Evolutionary conservation across 23 red algal species (phyloP), one percentile per base, ranked within the genome.

Genomic region (Gracilaria gracilis): DNA sequence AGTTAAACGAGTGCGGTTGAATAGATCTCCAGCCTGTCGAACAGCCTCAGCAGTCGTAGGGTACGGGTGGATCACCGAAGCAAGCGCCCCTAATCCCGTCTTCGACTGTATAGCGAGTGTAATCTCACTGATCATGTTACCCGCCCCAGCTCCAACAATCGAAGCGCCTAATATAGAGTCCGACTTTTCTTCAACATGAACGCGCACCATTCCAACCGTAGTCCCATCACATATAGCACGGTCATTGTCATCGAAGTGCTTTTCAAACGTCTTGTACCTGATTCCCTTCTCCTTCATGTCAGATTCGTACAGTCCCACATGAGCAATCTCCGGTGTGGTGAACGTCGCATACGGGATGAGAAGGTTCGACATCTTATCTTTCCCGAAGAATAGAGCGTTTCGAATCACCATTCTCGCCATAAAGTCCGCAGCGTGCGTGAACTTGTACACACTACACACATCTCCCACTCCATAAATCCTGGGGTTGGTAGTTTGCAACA

Each of bases 381-480:
- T 90, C 4, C 94, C 94, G 19, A 95, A 85, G 57, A 95, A 95
- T 11, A 95, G 46, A 3, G 94, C 87, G 36, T 95, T 95, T 27
- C 94, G 94, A 83, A 95, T 95, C 19, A 95, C 94, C 69, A 80
- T 91, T 31, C 94, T 64, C 17, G 94, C 94, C 86, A 85, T 83
- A 47, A 85, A 83, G 81, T 95, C 94, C 6, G 94, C 86, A 27
- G 83, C 80, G 57, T 95, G 94, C 0, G 94, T 95, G 80, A 95
- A 95, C 61, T 95, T 90, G 61, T 65, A 95, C 23, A 37, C 79
- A 85, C 80, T 81, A 54, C 81, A 86, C 50, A 66, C 67, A 53
- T 93, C 91, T 0, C 91, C 91, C 0, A 87, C 91, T 23, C 91
- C 91, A 67, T 67, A 93, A 17, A 93, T 93, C 31, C 37, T 55